A percentile compares a stretch with the other conserved stretches of the same genome.
phyloP scores from a whole-genome alignment of 2,329 filamentous ascomycete species.

The Lecanicillium sp. region DNA sequence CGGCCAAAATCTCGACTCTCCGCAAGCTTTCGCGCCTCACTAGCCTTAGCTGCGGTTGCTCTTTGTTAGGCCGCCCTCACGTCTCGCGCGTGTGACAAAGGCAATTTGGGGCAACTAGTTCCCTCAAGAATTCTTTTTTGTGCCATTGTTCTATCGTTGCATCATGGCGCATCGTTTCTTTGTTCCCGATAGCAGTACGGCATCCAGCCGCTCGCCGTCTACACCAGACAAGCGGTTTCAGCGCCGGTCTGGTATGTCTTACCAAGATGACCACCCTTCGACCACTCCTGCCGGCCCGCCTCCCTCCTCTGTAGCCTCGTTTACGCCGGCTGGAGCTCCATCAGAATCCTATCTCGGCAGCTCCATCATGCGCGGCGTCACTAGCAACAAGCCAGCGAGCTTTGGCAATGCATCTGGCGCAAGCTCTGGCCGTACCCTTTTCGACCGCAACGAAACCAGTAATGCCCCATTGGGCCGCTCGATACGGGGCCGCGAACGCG shows the following conservation, averaged over 20 bases:
- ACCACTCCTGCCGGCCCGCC: conserved; percentile 46
- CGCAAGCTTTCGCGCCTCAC: not conserved
- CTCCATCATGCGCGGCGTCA: conserved; percentile 39
- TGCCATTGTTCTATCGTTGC: conserved; percentile 2
- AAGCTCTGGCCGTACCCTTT: conserved; percentile 27
- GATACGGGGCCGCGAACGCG: conserved; percentile 30
- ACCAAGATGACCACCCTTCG: conserved; percentile 36
- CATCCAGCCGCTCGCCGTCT: conserved; percentile 33
- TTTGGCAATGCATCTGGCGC: conserved; percentile 24
- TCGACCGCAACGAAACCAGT: conserved; percentile 25
- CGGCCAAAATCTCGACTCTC: not conserved
- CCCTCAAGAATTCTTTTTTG: not conserved
- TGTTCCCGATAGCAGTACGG: conserved; percentile 33
- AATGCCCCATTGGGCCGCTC: conserved; percentile 41
- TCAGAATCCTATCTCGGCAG: conserved; percentile 46
- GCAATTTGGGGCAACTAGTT: not conserved
- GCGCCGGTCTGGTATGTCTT: conserved; percentile 25
- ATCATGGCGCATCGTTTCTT: conserved; percentile 33
- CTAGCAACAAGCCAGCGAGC: conserved; percentile 28
- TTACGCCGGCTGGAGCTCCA: conserved; percentile 48
- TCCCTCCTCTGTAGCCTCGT: conserved; percentile 43
- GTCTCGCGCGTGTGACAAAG: conserved; percentile 4
- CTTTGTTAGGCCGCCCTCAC: not conserved
- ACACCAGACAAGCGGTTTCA: conserved; percentile 37
- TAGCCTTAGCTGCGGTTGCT: not conserved